These are phyloP conservation scores for Cercophora samala DNA, from an alignment of 495 filamentous ascomycete species.

Conservation along the genomic window DNA sequence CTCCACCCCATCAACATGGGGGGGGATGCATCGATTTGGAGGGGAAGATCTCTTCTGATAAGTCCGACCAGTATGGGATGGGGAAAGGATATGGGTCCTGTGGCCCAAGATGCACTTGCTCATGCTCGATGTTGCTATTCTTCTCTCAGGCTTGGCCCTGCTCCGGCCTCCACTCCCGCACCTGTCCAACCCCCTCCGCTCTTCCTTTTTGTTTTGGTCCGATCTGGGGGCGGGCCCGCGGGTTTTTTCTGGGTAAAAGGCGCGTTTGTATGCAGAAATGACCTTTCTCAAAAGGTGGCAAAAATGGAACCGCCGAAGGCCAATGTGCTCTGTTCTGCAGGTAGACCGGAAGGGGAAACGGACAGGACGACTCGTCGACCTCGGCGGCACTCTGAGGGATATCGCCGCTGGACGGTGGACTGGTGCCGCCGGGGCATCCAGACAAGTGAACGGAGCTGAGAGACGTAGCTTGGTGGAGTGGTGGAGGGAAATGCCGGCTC, in stretches of 20 bases:
- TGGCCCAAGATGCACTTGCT: constrained; percentile 42
- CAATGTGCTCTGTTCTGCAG: constrained; percentile 34
- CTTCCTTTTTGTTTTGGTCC: constrained; percentile 32
- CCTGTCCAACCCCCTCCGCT: background rate
- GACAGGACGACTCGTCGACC: background rate
- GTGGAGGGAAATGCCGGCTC: constrained; percentile 40
- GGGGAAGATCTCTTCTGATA: constrained; percentile 47
- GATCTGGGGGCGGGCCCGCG: constrained; percentile 28
- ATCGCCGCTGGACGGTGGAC: constrained; percentile 26
- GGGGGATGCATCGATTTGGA: constrained; percentile 45
- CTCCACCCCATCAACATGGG: constrained; percentile 55
- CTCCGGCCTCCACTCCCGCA: constrained; percentile 13
- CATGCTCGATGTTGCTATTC: constrained; percentile 34
- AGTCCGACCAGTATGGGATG: constrained; percentile 39
- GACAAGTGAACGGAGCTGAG: background rate
- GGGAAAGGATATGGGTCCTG: constrained; percentile 36
- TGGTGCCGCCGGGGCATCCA: constrained; percentile 18
- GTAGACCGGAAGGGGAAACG: constrained; percentile 12
- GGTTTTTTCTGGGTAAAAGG: constrained; percentile 35
- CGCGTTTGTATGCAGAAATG: constrained; percentile 43
- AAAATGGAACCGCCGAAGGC: constrained; percentile 42
- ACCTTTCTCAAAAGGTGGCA: constrained; percentile 45
- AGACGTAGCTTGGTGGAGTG: background rate
- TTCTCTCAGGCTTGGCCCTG: constrained; percentile 17
- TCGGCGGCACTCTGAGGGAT: constrained; percentile 19